These are phyloP conservation scores for Geotrichum klebahnii DNA, from an alignment of 1,139 yeast species.

Conservation along the genomic window DNA sequence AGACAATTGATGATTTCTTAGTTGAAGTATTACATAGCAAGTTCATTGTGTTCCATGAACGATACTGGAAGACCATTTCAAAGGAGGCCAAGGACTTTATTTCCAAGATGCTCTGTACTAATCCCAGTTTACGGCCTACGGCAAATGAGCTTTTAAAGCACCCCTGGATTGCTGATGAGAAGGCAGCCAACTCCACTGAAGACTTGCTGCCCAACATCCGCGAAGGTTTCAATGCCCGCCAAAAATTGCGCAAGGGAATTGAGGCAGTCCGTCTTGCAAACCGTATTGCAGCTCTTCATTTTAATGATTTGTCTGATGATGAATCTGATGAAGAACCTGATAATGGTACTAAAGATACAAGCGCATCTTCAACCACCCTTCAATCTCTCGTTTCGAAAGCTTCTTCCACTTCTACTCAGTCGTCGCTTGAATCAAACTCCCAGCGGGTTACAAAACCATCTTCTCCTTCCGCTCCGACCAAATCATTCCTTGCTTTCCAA, in stretches of 20 bases:
- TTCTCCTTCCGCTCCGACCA: too few relatives aligned
- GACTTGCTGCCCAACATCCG: constrained; percentile 65
- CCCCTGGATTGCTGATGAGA: constrained; percentile 63
- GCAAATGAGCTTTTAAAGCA: constrained; percentile 60
- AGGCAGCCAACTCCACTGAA: constrained; percentile 41
- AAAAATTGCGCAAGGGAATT: constrained; percentile 79
- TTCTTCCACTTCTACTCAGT: too few relatives aligned
- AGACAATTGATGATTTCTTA: constrained; percentile 73
- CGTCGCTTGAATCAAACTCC: constrained; percentile 45
- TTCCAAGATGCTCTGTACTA: constrained; percentile 56
- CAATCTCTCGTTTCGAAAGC: too few relatives aligned
- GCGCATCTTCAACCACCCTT: too few relatives aligned
- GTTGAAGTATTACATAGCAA: constrained; percentile 67
- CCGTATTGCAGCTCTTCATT: constrained; percentile 61
- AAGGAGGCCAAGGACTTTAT: constrained; percentile 73
- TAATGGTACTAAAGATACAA: too few relatives aligned
- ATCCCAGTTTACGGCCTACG: constrained; percentile 65
- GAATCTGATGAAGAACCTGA: too few relatives aligned
- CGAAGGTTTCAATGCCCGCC: constrained; percentile 77
- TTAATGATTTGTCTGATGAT: too few relatives aligned
- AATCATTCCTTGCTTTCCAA: constrained; percentile 46
- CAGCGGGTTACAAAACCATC: neutral
- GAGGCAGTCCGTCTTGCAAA: constrained; percentile 74
- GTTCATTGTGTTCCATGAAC: constrained; percentile 74
- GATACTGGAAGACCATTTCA: constrained; percentile 79